Evolutionary conservation across 2,329 filamentous ascomycete genomes (phyloP).

Genomic region (Coleophoma cylindrospora): DNA sequence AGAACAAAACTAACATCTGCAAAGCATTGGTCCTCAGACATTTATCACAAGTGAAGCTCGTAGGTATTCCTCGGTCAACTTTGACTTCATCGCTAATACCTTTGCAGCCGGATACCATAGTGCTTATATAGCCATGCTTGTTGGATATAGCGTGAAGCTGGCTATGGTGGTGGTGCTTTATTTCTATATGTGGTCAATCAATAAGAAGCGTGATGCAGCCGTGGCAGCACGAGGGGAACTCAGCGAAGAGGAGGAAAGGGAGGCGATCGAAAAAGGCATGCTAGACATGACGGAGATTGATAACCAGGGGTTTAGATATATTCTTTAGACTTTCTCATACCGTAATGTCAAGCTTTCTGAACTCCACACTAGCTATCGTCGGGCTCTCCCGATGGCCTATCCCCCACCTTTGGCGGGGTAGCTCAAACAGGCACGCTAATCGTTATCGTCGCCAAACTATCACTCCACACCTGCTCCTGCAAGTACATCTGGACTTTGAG

Average conservation of each 20-base stretch:
- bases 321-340: slow-evolving; percentile 26
- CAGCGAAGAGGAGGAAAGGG: slow-evolving; percentile 37
- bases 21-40: slow-evolving; percentile 33
- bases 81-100: background rate
- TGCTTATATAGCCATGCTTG: slow-evolving; percentile 38
- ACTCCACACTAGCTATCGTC: no score
- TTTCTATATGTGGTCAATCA: slow-evolving; percentile 48
- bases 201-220: slow-evolving; percentile 47
- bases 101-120: slow-evolving; percentile 26
- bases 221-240: slow-evolving; percentile 21
- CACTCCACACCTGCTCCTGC: background rate
- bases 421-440: background rate
- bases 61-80: slow-evolving; percentile 3
- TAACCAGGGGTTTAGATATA: slow-evolving; percentile 49
- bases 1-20: background rate
- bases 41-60: slow-evolving; percentile 21
- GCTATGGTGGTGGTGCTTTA: slow-evolving; percentile 43
- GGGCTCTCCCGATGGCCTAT: background rate
- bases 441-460: background rate
- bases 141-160: slow-evolving; percentile 49
- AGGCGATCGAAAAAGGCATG: slow-evolving; percentile 50
- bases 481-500: background rate
- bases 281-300: slow-evolving; percentile 50
- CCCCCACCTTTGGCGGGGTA: background rate
- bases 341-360: no score